Evolutionary conservation across 257 asterid species (phyloP), one percentile per base, ranked within the genome.

Genomic region (Salvia rosmarinus): DNA sequence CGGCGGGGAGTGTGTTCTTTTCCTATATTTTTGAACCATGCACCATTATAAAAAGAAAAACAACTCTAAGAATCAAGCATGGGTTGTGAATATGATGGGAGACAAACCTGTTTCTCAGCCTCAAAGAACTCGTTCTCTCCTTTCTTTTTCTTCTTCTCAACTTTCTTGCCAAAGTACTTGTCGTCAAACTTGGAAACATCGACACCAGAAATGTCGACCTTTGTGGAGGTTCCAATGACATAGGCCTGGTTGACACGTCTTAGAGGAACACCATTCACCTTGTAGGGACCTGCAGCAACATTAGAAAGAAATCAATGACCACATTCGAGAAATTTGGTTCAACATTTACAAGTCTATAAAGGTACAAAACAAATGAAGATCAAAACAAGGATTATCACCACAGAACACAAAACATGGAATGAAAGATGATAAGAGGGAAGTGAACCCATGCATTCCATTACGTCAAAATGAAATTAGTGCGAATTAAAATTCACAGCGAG

Each of bases 231-330:
- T 16, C 81, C 87, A 54, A 80, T 69, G 20, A 83, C 87, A 20
- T 78, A 83, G 9, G 85, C 73, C 74, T 83, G 88, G 77, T 83
- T 83, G 47, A 81, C 85, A 9, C 88, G 84, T 47, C 88, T 78
- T 20, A 83, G 57, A 32, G 83, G 85, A 35, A 83, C 88, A 56
- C 88, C 88, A 12, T 83, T 83, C 49, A 83, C 52, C 85, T 81
- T 83, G 80, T 78, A 83, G 8, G 88, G 88, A 42, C 87, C 85
- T 83, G 74, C 14, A 37, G 56, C 5, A 55, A 9, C 4, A 57
- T 51, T 1, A 67, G 10, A 21, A 58, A 0, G 14, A 57, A 51
- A 35, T 3, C 10, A 39, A 4, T 57, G 10, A 37, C 9, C 42
- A 37, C 42, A 37, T 37, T 6, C 42, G 42, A 37, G 42, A 37